phyloP scores from a whole-genome alignment of 129 eudicot species.

The Heracleum sosnowskyi region DNA sequence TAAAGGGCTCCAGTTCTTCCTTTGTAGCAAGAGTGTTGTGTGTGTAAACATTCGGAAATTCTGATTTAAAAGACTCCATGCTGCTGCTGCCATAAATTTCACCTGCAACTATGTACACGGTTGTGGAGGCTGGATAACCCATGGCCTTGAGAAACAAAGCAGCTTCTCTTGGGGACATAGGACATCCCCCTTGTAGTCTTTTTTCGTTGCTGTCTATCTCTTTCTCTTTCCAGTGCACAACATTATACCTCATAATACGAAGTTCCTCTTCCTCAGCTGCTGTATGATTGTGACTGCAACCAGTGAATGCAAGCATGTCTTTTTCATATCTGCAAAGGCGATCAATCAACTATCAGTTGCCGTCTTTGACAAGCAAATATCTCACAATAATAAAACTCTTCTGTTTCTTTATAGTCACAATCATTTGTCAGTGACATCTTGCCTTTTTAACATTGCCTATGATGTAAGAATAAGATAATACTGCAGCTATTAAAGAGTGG shows the following conservation, averaged over 20 bases:
- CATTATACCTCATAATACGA: slow-evolving; percentile 58
- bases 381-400: not conserved
- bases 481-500: not conserved
- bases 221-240: slow-evolving; percentile 93
- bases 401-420: not conserved
- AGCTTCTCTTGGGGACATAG: slow-evolving; percentile 92
- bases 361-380: not conserved
- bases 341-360: not conserved
- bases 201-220: slow-evolving; percentile 60
- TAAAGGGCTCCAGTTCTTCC: slow-evolving; percentile 50
- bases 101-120: slow-evolving; percentile 86
- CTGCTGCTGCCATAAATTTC: slow-evolving; percentile 60
- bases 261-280: slow-evolving; percentile 62
- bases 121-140: slow-evolving; percentile 72
- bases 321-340: slow-evolving; percentile 48
- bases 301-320: slow-evolving; percentile 97
- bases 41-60: slow-evolving; percentile 62
- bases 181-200: slow-evolving; percentile 79
- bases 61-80: slow-evolving; percentile 51
- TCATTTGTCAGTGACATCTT: not conserved
- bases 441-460: not conserved
- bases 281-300: slow-evolving; percentile 74
- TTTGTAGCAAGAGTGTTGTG: slow-evolving; percentile 65
- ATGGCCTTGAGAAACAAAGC: slow-evolving; percentile 81
- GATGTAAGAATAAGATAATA: not conserved